Base-by-base conservation (phyloP, 208 protist genomes). In the Sergeia podlipaevii region DNA sequence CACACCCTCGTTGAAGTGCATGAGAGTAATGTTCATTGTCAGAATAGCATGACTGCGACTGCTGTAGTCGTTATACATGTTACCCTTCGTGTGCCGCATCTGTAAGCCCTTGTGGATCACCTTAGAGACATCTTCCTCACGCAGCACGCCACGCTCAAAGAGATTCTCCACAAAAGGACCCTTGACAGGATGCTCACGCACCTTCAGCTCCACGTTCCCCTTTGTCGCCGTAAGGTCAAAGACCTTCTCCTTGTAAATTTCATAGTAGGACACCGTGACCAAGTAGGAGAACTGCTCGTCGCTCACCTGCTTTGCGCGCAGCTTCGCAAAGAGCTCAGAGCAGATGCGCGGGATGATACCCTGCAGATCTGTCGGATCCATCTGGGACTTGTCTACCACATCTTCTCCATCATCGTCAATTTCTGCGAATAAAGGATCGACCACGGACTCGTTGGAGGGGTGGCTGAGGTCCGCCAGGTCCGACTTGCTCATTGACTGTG, bases 211-310 rank as follows among this genome's bases (percentile, higher is more conserved):
- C 2, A 61, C 51, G 33, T 75, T 65, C 23, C 51, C 53, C 23
- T 54, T 56, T 36, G 63, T 50, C 2, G 44, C 52, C 46, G 95
- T 71, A 7, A 97, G 74, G 51, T 96, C 87, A 45, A 77, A 82
- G 13, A 93, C 81, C 55, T 89, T 85, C 65, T 96, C 89, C 47
- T 95, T 95, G 77, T 95, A 96, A 36, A 97, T 94, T 59, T 97
- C 91, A 60, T 86, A 91, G 67, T 89, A 91, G 10, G 81, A 74
- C 17, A 89, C 47, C 47, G 83, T 77, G 2, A 91, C 76, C 26
- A 75, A 75, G 65, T 77, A 95, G 3, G 87, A 89, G 50, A 73
- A 75, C 18, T 82, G 74, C 4, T 52, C 58, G 52, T 94, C 70
- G 29, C 77, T 69, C 44, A 70, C 65, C 13, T 71, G 77, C 69